Percentiles rank a stretch among this genome's conserved stretches.
Evolutionary conservation across 305 asterid species (phyloP).

Genomic region (Fraxinus sp.): DNA sequence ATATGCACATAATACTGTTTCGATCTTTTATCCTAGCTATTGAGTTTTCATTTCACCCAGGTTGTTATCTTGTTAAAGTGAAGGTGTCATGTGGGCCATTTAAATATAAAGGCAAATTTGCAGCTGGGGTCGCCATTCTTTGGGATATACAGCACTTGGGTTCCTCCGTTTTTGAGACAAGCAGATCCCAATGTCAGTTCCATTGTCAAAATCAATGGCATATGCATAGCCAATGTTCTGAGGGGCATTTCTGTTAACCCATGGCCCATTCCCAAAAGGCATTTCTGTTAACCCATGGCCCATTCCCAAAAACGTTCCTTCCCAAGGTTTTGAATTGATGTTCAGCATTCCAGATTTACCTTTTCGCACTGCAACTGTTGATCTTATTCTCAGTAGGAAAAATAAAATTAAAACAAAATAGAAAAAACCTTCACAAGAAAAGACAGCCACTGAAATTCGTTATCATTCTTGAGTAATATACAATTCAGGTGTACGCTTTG

Average conservation of each 20-base stretch:
- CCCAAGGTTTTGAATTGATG: background rate
- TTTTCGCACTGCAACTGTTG: background rate
- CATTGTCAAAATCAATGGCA: background rate
- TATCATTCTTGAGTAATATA: background rate
- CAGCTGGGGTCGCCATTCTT: background rate
- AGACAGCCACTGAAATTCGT: background rate
- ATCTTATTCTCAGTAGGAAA: background rate
- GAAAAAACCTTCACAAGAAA: background rate
- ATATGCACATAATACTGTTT: background rate
- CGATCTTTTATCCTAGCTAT: background rate
- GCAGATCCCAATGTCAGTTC: background rate
- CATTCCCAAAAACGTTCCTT: background rate
- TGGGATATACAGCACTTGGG: background rate
- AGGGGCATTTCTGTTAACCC: background rate
- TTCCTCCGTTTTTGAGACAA: background rate
- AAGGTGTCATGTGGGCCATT: background rate
- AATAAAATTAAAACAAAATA: background rate
- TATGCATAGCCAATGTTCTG: background rate
- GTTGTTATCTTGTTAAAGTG: background rate
- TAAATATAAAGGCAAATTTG: background rate
- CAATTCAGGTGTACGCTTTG: background rate
- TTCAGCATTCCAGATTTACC: background rate
- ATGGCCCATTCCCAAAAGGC: background rate
- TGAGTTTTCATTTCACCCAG: background rate
- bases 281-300: too few species aligned